Base-by-base conservation (phyloP, 257 asterid species). In the Buddleja alternifolia region DNA sequence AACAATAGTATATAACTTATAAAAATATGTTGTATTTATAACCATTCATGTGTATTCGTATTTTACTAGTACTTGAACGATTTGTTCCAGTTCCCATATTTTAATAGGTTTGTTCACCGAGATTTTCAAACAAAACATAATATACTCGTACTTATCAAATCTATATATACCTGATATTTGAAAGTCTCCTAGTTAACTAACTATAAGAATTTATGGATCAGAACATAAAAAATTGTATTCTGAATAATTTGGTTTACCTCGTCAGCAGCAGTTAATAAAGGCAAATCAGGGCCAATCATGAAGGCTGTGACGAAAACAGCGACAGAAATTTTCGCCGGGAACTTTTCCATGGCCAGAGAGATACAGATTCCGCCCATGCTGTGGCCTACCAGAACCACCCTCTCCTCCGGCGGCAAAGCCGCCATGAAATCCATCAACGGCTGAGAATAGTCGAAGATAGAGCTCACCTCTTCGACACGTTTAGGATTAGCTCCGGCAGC, bases 331-430 rank as follows among this genome's bases (percentile, higher is more conserved):
- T 80, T 78, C 3, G 62, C 17, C 7, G 84, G 75, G 52, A 70
- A 82, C 15, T 55, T 80, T 54, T 82, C 88, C 83, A 81, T 79
- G 7, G 81, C 81, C 0, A 74, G 69, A 23, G 83, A 63, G 2
- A 85, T 54, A 19, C 72, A 50, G 48, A 83, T 2, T 40, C 86
- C 86, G 34, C 85, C 86, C 75, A 71, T 16, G 72, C 81, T 80
- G 17, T 85, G 86, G 24, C 85, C 85, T 0, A 80, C 82, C 7
- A 82, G 75, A 60, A 83, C 63, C 60, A 74, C 81, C 52, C 40
- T 76, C 70, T 77, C 81, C 3, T 74, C 67, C 15, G 60, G 5
- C 16, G 81, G 73, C 51, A 77, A 64, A 15, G 61, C 76, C 21
- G 12, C 66, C 79, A 81, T 32, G 46, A 81, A 81, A 63, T 73